phyloP scores from a whole-genome alignment of 306 rosid species.

The Cicer bijugum region DNA sequence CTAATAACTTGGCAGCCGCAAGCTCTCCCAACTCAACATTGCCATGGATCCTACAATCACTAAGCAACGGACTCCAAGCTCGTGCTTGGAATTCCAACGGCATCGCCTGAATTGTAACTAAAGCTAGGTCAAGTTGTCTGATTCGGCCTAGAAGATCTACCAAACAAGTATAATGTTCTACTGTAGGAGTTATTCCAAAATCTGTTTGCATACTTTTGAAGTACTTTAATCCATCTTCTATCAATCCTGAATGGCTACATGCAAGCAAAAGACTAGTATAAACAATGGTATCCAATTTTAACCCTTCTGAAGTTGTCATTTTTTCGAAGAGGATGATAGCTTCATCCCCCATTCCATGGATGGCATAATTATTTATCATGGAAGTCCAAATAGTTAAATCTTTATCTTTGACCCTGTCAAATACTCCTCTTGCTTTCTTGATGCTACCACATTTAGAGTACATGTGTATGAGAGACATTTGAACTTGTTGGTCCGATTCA shows the following conservation, averaged over 20 bases:
- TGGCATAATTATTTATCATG: conserved; percentile 67
- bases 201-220: conserved; percentile 65
- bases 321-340: conserved; percentile 60
- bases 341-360: conserved; percentile 65
- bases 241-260: conserved; percentile 76
- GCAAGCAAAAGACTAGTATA: conserved; percentile 63
- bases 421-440: conserved; percentile 55
- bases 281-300: conserved; percentile 65
- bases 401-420: conserved; percentile 54
- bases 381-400: conserved; percentile 74
- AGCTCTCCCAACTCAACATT: conserved; percentile 56
- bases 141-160: conserved; percentile 71
- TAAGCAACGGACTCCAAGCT: conserved; percentile 66
- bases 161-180: conserved; percentile 69
- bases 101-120: conserved; percentile 61
- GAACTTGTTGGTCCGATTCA: conserved; percentile 55
- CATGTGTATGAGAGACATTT: conserved; percentile 75
- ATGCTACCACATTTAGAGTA: conserved; percentile 72
- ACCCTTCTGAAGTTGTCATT: conserved; percentile 52
- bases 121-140: conserved; percentile 61
- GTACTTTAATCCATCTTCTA: conserved; percentile 65
- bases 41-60: conserved; percentile 68
- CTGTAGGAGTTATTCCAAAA: conserved; percentile 58
- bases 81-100: conserved; percentile 57
- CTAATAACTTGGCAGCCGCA: conserved; percentile 50